Evolutionary conservation across 2,329 filamentous ascomycete genomes (phyloP).

Genomic region (Bipolaris cookei): DNA sequence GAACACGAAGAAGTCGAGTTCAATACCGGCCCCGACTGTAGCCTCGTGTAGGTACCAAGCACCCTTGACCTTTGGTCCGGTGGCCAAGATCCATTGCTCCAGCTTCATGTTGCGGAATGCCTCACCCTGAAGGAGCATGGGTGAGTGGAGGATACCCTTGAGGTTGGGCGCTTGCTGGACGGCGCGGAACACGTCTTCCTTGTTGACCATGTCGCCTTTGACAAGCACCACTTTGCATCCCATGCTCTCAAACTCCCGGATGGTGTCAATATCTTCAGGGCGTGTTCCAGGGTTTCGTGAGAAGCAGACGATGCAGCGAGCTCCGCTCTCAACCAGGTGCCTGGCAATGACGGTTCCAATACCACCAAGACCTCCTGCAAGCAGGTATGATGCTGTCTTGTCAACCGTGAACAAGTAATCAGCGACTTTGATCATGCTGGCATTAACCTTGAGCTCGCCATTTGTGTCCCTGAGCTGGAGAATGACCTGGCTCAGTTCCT

Average conservation of each 20-base stretch:
- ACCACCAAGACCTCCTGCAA: conserved; percentile 35
- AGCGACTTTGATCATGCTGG: neutral
- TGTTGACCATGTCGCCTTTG: neutral
- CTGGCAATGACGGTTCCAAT: conserved; percentile 22
- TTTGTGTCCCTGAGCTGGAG: neutral
- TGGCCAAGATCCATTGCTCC: conserved; percentile 16
- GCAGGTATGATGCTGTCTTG: conserved; percentile 23
- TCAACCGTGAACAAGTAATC: neutral
- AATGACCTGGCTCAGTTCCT: neutral
- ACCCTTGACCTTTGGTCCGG: conserved; percentile 28
- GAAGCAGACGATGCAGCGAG: conserved; percentile 23
- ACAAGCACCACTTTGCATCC: conserved; percentile 20
- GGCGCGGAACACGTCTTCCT: conserved; percentile 7
- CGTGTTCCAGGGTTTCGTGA: conserved; percentile 18
- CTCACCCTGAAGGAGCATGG: neutral
- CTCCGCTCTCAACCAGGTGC: conserved; percentile 30
- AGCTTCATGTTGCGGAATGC: conserved; percentile 20
- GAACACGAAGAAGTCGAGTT: conserved; percentile 40
- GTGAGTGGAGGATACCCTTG: neutral
- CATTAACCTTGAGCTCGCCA: neutral
- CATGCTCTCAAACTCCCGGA: conserved; percentile 12
- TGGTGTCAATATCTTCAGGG: conserved; percentile 7
- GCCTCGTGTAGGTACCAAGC: conserved; percentile 36
- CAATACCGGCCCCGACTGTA: neutral
- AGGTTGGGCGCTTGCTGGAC: conserved; percentile 2